Conservation (phyloP, 805 yeast species). For the Pichia californica region DNA sequence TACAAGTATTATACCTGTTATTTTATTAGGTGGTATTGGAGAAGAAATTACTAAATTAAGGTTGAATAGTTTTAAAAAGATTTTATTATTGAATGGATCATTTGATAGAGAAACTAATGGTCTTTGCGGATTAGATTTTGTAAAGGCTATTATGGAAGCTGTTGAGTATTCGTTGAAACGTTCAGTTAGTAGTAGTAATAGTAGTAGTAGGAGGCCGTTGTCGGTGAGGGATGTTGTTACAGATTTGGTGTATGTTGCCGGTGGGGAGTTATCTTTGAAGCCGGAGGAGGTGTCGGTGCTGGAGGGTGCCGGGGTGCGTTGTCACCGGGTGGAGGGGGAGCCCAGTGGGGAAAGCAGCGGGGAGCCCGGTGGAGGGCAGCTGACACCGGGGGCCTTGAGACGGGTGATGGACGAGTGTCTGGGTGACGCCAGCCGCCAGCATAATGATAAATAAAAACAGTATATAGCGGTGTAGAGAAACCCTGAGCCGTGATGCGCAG, state of each 20-base stretch:
- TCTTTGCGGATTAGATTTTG: conserved; percentile 53
- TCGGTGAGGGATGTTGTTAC: conserved; percentile 1
- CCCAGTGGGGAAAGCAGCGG: no score
- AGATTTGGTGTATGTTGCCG: background rate
- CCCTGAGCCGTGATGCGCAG: background rate
- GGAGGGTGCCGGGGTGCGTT: no score
- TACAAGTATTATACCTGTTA: conserved; percentile 80
- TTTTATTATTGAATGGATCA: conserved; percentile 67
- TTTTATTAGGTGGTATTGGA: conserved; percentile 69
- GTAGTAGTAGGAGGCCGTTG: no score
- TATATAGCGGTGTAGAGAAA: no score
- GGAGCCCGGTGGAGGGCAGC: no score
- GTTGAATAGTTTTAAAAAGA: conserved; percentile 33
- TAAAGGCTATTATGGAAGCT: conserved; percentile 20
- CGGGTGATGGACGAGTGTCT: no score
- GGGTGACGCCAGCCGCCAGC: background rate
- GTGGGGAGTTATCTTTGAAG: background rate
- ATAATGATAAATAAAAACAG: background rate
- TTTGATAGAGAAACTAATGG: conserved; percentile 76
- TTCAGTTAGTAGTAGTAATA: background rate
- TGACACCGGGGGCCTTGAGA: no score
- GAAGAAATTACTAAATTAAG: conserved; percentile 41
- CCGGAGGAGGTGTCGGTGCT: no score
- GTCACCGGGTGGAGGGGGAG: no score
- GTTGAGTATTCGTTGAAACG: background rate